Base-by-base conservation (phyloP, 2,329 filamentous ascomycete genomes). In the Exophiala sp. region DNA sequence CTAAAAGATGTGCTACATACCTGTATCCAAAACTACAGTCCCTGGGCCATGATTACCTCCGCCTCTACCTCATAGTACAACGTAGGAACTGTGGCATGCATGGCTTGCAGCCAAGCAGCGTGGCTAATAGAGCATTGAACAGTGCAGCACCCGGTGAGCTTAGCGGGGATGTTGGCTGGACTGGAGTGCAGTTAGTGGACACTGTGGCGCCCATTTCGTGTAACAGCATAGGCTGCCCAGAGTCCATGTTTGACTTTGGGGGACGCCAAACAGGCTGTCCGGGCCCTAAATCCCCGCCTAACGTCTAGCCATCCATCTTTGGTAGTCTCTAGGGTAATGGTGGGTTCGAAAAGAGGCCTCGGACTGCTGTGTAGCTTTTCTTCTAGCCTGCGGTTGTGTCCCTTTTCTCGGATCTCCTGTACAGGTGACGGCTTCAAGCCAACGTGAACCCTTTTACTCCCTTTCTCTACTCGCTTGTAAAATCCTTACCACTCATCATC, bases 401-500 rank as follows among this genome's bases (percentile, higher is more conserved):
- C 34, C 14, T 37, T 37, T 18, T 37, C 14, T 37, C 34, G 23
- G 19, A 18, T 43, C 40, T 32, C 40, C 24, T 37, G 34, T 37
- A 18, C 34, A 13, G 34, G n/a, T n/a, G n/a, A n/a, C n/a, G n/a
- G 30, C 30, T 34, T 34, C 37, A 23, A 7, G 9, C 18, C 4
- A 8, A 39, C 37, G 14, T 39, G 2, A 41, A 13, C 16, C 24
- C 40, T 43, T 29, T 24, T 16, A 29, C 29, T 45, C 22, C 22
- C 32, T 37, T 18, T 21, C 29, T n/a, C 18, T 41, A 23, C 29
- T 43, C 38, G 14, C 23, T 19, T 39, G 37, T 27, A 41, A 8
- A 24, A 29, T 41, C 38, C 38, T 41, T 41, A 37, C 14, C 34
- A 19, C 34, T 37, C 18, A 18, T 43, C 40, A 27, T 45, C 22